These are phyloP conservation scores for Saccharomycopsis sp. DNA, from an alignment of 805 yeast genomes.

Conservation along the genomic window DNA sequence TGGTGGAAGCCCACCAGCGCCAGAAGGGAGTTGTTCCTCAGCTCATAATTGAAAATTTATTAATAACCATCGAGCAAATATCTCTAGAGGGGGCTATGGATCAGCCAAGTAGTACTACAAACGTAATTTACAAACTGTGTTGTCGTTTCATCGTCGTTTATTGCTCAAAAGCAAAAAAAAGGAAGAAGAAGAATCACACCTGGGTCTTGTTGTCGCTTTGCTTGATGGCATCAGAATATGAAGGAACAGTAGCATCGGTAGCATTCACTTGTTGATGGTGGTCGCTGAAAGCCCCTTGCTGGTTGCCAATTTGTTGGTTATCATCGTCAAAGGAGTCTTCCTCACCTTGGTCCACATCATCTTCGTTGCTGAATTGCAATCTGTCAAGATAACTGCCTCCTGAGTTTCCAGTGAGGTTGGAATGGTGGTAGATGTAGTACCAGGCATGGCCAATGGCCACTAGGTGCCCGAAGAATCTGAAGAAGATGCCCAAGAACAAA, in stretches of 20 bases:
- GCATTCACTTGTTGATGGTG: background rate
- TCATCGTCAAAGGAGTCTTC: slow-evolving; percentile 4
- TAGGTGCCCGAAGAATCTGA: slow-evolving; percentile 15
- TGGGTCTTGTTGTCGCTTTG: too few species aligned
- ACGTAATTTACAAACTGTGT: too few species aligned
- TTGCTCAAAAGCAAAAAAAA: too few species aligned
- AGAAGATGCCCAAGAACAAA: slow-evolving; percentile 14
- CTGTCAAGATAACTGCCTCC: slow-evolving; percentile 8
- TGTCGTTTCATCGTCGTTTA: too few species aligned
- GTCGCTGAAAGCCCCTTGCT: background rate
- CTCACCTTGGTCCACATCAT: slow-evolving; percentile 3
- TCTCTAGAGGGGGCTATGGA: too few species aligned
- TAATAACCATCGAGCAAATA: too few species aligned
- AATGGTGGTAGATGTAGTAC: slow-evolving; percentile 17
- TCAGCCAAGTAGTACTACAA: too few species aligned
- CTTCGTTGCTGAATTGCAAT: slow-evolving; percentile 13
- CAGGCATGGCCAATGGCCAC: slow-evolving; percentile 19
- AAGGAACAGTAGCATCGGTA: slow-evolving; percentile 1
- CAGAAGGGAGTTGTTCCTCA: too few species aligned
- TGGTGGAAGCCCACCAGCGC: too few species aligned
- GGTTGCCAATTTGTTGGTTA: background rate
- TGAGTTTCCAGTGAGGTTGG: slow-evolving; percentile 9
- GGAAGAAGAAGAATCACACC: too few species aligned
- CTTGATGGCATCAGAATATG: slow-evolving; percentile 10
- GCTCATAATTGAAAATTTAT: too few species aligned